Percentiles rank a stretch among this genome's conserved stretches.
Evolutionary conservation across 163 green algal genomes (phyloP).

Genomic region (Volvox carteri): DNA sequence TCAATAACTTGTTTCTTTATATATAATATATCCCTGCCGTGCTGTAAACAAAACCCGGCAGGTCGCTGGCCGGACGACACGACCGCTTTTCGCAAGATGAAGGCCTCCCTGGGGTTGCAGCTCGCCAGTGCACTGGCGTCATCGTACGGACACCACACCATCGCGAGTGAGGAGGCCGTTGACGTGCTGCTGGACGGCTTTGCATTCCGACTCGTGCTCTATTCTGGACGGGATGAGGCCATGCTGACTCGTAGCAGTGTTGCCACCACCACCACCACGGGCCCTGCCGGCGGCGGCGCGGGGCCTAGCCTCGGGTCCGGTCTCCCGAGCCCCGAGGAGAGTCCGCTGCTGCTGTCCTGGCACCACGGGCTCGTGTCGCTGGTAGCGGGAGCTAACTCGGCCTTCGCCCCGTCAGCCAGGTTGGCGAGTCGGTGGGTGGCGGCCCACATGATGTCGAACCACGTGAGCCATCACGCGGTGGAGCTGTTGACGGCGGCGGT

Average conservation of each 20-base stretch:
- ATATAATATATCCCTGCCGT: too few species aligned
- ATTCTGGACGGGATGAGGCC: constrained; percentile 73
- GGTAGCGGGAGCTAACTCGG: constrained; percentile 69
- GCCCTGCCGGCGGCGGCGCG: neutral
- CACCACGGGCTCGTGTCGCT: constrained; percentile 79
- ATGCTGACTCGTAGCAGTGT: constrained; percentile 56
- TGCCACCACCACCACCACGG: neutral
- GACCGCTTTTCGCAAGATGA: constrained; percentile 82
- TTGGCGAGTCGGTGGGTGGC: constrained; percentile 82
- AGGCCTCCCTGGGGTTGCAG: constrained; percentile 84
- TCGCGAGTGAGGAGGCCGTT: constrained; percentile 74
- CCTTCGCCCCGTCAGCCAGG: constrained; percentile 71
- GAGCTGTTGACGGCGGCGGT: constrained; percentile 82
- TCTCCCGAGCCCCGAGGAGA: constrained; percentile 49
- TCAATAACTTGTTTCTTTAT: too few species aligned
- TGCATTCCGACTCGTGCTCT: constrained; percentile 84
- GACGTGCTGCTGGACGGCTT: constrained; percentile 89
- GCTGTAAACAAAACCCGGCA: constrained; percentile 63
- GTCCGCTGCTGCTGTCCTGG: constrained; percentile 60
- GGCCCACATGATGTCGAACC: constrained; percentile 79
- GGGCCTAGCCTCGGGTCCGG: constrained; percentile 49
- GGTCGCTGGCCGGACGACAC: constrained; percentile 82
- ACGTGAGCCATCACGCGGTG: constrained; percentile 76
- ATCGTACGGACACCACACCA: constrained; percentile 61
- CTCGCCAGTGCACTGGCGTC: constrained; percentile 76